phyloP scores from a whole-genome alignment of 73 alveolate genomes.

The Diophrys sp. region DNA sequence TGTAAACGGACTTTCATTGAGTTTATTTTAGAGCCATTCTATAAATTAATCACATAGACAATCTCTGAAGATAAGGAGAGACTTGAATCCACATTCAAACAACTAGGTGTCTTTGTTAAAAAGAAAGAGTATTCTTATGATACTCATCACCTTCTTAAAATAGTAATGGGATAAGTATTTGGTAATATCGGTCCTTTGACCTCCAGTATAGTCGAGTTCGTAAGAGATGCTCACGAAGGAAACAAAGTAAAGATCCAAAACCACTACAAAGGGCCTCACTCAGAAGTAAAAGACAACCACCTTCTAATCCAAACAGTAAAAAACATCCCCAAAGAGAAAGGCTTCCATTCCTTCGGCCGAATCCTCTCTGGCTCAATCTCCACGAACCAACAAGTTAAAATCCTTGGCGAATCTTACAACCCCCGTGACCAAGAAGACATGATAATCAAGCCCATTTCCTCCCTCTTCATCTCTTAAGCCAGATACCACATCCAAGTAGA shows the following conservation, averaged over 20 bases:
- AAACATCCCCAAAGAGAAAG: slow-evolving; percentile 1
- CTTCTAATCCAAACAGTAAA: background rate
- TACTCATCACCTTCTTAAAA: slow-evolving; percentile 86
- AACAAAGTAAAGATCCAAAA: slow-evolving; percentile 75
- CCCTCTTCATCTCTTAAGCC: slow-evolving; percentile 74
- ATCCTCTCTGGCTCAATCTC: slow-evolving; percentile 95
- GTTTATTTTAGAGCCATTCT: slow-evolving; percentile 93
- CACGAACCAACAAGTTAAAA: slow-evolving; percentile 86
- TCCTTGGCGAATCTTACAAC: slow-evolving; percentile 94
- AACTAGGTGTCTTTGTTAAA: slow-evolving; percentile 71
- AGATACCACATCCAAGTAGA: slow-evolving; percentile 82
- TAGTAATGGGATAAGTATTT: slow-evolving; percentile 75
- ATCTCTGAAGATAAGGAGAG: slow-evolving; percentile 86
- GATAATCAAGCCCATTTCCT: slow-evolving; percentile 64
- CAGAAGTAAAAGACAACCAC: background rate
- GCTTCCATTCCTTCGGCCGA: slow-evolving; percentile 97
- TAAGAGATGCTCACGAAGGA: slow-evolving; percentile 87
- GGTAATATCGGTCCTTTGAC: slow-evolving; percentile 73
- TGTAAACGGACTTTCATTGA: slow-evolving; percentile 90
- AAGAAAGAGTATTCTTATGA: slow-evolving; percentile 83
- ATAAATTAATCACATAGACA: slow-evolving; percentile 82
- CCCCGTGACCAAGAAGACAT: slow-evolving; percentile 95
- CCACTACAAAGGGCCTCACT: slow-evolving; percentile 81
- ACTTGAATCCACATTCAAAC: slow-evolving; percentile 73
- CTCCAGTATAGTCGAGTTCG: slow-evolving; percentile 72